A percentile compares a stretch with the other conserved stretches of the same genome.
Evolutionary conservation across 164 flowering plant species (phyloP).

Genomic region (Dillenia suffruticosa): DNA sequence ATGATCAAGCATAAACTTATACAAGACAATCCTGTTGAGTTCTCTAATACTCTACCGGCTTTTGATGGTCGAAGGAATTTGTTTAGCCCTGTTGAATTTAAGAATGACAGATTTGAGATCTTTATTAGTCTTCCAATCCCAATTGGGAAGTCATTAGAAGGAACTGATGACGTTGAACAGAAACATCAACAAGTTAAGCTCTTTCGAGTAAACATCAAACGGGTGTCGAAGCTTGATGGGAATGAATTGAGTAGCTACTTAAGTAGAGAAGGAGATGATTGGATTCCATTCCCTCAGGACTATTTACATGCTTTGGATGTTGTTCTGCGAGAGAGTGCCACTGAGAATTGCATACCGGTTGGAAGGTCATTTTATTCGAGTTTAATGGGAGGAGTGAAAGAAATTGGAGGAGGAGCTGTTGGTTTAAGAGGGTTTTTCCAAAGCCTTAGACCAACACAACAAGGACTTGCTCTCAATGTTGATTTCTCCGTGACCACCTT

Average conservation of each 20-base stretch:
- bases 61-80: slow-evolving; percentile 86
- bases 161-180: slow-evolving; percentile 12
- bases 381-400: slow-evolving; percentile 67
- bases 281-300: slow-evolving; percentile 79
- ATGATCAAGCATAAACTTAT: slow-evolving; percentile 71
- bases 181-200: slow-evolving; percentile 38
- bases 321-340: slow-evolving; percentile 63
- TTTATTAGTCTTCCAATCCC: slow-evolving; percentile 66
- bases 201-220: slow-evolving; percentile 61
- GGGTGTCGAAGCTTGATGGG: slow-evolving; percentile 73
- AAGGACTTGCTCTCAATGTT: slow-evolving; percentile 90
- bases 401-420: slow-evolving; percentile 88
- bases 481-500: slow-evolving; percentile 90
- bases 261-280: slow-evolving; percentile 47
- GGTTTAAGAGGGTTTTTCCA: slow-evolving; percentile 92
- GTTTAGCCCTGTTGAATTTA: slow-evolving; percentile 71
- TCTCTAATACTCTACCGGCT: slow-evolving; percentile 64
- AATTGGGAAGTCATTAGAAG: slow-evolving; percentile 22
- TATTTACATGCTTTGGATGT: slow-evolving; percentile 93
- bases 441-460: slow-evolving; percentile 88
- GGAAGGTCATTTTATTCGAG: slow-evolving; percentile 81
- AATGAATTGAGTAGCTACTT: slow-evolving; percentile 48
- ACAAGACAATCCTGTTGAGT: slow-evolving; percentile 38
- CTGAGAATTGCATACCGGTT: slow-evolving; percentile 60
- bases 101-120: slow-evolving; percentile 61